A percentile compares a stretch with the other conserved stretches of the same genome.
phyloP scores from a whole-genome alignment of 2,329 filamentous ascomycete genomes.

The Aspergillus brasiliensis region DNA sequence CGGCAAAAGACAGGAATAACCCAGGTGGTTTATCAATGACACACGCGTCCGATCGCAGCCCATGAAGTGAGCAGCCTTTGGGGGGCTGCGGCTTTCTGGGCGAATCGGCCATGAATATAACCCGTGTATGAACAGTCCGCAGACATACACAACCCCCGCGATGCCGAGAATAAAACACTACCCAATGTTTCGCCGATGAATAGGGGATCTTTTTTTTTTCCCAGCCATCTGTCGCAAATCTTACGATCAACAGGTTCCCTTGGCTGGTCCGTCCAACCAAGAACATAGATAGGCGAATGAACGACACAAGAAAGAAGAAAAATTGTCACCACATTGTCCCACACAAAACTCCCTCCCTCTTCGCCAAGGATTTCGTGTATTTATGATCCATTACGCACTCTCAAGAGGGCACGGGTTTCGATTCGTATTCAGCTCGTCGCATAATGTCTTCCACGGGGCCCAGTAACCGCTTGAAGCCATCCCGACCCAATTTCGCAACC shows the following conservation, averaged over 20 bases:
- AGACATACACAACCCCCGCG: neutral
- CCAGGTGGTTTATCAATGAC: neutral
- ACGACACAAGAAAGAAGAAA: conserved; percentile 14
- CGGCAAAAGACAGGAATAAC: neutral
- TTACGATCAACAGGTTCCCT: conserved; percentile 15
- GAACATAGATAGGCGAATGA: conserved; percentile 6
- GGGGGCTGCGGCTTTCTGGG: neutral
- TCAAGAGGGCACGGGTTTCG: conserved; percentile 30
- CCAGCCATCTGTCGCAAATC: conserved; percentile 15
- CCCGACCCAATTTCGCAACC: conserved; percentile 87
- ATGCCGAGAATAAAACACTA: conserved; percentile 13
- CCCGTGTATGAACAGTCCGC: conserved; percentile 11
- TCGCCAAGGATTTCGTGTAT: conserved; percentile 1
- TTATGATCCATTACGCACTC: conserved; percentile 19
- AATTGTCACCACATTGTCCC: conserved; percentile 9
- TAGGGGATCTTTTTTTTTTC: conserved; percentile 10
- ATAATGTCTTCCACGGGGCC: conserved; percentile 94
- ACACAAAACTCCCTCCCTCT: conserved; percentile 9
- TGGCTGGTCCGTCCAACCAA: conserved; percentile 10
- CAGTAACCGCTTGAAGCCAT: conserved; percentile 89
- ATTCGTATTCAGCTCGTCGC: conserved; percentile 62
- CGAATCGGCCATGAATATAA: conserved; percentile 6
- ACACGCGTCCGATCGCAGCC: neutral
- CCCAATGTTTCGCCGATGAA: conserved; percentile 15
- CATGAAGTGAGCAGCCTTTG: neutral